Conservation (phyloP, 805 yeast species). For the Nakazawaea ishiwadae region DNA sequence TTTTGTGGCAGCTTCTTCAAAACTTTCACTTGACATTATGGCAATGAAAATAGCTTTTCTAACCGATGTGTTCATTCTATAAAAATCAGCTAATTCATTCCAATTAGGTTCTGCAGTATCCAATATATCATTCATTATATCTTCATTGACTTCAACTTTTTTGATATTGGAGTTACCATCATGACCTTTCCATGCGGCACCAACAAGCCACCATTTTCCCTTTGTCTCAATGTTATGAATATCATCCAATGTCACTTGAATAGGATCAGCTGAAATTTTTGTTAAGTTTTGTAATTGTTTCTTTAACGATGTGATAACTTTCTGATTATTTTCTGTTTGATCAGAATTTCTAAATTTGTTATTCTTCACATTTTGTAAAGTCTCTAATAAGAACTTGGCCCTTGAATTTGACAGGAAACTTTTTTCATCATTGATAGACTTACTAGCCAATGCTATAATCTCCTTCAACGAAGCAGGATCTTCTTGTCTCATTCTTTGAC, state of each 20-base stretch:
- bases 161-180: conserved; percentile 18
- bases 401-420: conserved; percentile 46
- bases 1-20: conserved; percentile 78
- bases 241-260: conserved; percentile 81
- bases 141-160: conserved; percentile 32
- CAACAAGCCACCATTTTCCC: conserved; percentile 99
- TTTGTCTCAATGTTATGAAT: conserved; percentile 68
- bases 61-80: conserved; percentile 93
- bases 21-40: conserved; percentile 93
- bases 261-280: conserved; percentile 57
- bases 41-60: conserved; percentile 92
- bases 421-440: conserved; percentile 34
- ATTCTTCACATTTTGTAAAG: conserved; percentile 79
- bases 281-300: conserved; percentile 55
- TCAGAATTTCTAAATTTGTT: conserved; percentile 57
- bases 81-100: conserved; percentile 79
- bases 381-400: conserved; percentile 78
- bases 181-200: conserved; percentile 93
- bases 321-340: conserved; percentile 47
- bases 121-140: conserved; percentile 52
- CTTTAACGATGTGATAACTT: conserved; percentile 52
- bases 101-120: conserved; percentile 80
- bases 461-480: conserved; percentile 85
- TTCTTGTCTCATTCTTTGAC: conserved; percentile 81
- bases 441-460: conserved; percentile 58